phyloP scores from a whole-genome alignment of 2,329 filamentous ascomycete genomes.

The Penicillium sp. region DNA sequence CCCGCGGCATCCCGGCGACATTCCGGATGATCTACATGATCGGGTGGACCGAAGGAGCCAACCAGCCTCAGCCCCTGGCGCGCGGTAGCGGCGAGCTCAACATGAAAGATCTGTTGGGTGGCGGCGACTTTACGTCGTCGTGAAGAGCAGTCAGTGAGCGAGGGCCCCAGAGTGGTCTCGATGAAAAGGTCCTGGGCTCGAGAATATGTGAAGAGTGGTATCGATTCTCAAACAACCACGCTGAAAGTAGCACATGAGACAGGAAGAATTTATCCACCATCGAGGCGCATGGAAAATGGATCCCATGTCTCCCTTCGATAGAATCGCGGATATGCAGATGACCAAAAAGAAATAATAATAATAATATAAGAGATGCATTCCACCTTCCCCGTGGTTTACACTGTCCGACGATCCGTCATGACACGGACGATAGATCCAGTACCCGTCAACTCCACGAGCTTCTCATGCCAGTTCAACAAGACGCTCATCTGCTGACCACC shows the following conservation, averaged over 20 bases:
- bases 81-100: slow-evolving; percentile 82
- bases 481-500: slow-evolving; percentile 92
- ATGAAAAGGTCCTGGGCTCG: too few species aligned
- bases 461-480: slow-evolving; percentile 96
- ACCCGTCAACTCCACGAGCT: slow-evolving; percentile 89
- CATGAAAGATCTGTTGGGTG: slow-evolving; percentile 71
- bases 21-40: slow-evolving; percentile 98
- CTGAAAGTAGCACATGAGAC: slow-evolving; percentile 11
- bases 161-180: too few species aligned
- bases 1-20: slow-evolving; percentile 66
- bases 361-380: slow-evolving; percentile 11
- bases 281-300: slow-evolving; percentile 10
- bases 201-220: background rate
- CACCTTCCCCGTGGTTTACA: slow-evolving; percentile 42
- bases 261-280: slow-evolving; percentile 9
- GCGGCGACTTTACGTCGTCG: slow-evolving; percentile 31
- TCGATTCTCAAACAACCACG: slow-evolving; percentile 22
- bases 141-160: too few species aligned
- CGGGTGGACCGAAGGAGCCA: slow-evolving; percentile 82
- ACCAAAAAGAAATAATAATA: too few species aligned
- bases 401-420: slow-evolving; percentile 93
- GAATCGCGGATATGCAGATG: slow-evolving; percentile 17
- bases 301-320: slow-evolving; percentile 1
- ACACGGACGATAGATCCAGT: slow-evolving; percentile 87
- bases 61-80: slow-evolving; percentile 71